Evolutionary conservation across 192 early-diverging fungal genomes (phyloP), one percentile per base, ranked within the genome.

Genomic region (Polychytrium aggregatum): DNA sequence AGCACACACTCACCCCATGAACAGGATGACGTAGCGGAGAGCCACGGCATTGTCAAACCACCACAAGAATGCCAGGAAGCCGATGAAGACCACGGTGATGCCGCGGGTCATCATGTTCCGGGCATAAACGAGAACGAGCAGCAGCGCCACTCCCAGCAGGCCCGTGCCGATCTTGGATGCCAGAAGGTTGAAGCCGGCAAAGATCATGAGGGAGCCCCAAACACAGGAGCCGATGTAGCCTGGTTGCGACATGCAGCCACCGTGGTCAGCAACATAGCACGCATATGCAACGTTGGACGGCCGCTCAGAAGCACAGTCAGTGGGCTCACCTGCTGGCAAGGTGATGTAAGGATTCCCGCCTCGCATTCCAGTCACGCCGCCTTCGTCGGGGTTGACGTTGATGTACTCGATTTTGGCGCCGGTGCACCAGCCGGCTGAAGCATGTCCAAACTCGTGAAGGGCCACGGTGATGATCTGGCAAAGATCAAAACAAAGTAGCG

Each of bases 371-470:
- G 88, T 91, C 27, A 88, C 63, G 5, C 94, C 94, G 26, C 94
- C 94, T 59, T 93, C 81, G 60, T 93, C 79, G 4, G 94, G 91
- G 51, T 97, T 84, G 39, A 97, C 78, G 18, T 83, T 82, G 41
- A 98, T 90, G 18, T 83, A 83, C 44, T 84, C 73, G 13, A 98
- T 85, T 46, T 81, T 80, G 14, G 83, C 95, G 18, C 92, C 87
- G n/a, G 92, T 96, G 48, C 79, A 76, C 30, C 76, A 68, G 0
- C 87, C 89, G 18, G 88, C 89, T 25, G 72, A 70, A 1, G 92
- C 95, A 60, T 98, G 92, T 25, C 87, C 82, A 59, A 94, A 94
- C 63, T 98, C 95, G 57, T 98, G 95, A 36, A 98, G 60, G 17
- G 84, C 87, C 36, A 97, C 92, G 0, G 88, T 89, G 9, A 91